Conservation (phyloP, 352 stramenopile species). For the Achlya hypogyna region DNA sequence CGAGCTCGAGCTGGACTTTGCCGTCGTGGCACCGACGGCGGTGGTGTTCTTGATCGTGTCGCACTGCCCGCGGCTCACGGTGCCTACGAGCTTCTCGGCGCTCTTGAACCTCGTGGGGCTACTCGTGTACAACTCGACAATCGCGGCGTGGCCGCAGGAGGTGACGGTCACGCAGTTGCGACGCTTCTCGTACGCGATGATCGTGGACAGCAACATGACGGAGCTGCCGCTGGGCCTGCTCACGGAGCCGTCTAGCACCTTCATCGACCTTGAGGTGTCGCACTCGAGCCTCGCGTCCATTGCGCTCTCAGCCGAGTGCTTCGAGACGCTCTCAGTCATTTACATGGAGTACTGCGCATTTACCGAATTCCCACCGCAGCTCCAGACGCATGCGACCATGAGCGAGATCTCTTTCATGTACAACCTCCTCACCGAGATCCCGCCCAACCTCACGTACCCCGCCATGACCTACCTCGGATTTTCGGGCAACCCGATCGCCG, state of each 20-base stretch:
- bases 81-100: slow-evolving; percentile 3
- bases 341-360: background rate
- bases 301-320: background rate
- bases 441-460: background rate
- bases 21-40: background rate
- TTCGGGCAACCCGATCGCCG: background rate
- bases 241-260: background rate
- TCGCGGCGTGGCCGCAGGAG: slow-evolving; percentile 17
- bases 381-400: background rate
- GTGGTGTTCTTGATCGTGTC: slow-evolving; percentile 18
- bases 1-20: background rate
- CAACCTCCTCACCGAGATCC: background rate
- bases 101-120: slow-evolving; percentile 3
- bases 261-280: background rate
- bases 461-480: background rate
- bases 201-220: background rate
- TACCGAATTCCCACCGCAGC: background rate
- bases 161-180: background rate
- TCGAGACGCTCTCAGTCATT: background rate
- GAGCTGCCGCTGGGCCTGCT: background rate
- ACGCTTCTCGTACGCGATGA: background rate
- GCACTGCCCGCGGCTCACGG: slow-evolving; percentile 19
- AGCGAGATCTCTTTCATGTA: background rate
- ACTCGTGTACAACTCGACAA: slow-evolving; percentile 22
- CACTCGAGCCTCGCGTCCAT: background rate